Base-by-base conservation (phyloP, 1,284 basidiomycete species). In the Amylostereum chailletii region DNA sequence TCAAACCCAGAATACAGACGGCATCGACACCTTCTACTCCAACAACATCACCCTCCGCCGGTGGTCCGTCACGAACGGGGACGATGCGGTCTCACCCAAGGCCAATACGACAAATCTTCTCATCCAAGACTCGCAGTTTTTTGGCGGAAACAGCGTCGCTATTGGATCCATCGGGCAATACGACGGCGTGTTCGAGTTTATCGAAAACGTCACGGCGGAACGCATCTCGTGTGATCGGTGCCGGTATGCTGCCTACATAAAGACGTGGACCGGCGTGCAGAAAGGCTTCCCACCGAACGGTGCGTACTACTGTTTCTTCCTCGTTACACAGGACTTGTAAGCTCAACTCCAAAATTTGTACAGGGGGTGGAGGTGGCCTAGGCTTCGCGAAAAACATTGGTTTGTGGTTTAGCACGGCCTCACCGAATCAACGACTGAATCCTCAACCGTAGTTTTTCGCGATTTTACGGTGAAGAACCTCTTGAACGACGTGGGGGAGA, bases 51-150 rank as follows among this genome's bases (percentile, higher is more conserved):
- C 58, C n/a, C 62, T 67, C 51, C 53, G 57, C 33, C 57, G 61
- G 38, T 66, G 62, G 64, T 60, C 62, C 19, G 56, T 67, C 32
- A 58, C 57, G 38, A 59, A 59, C 41, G 64, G 63, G 2, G 65
- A 65, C 45, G 65, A 65, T 45, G 56, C 55, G 34, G 63, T 66
- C 40, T 57, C 64, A 1, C 53, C 61, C 10, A 67, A 68, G 49
- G 65, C 64, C n/a, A 67, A 67, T 48, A 64, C 64, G 3, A 63
- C 64, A 7, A 66, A 67, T 47, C 65, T 67, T 11, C 52, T 67
- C 45, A 63, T 68, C 11, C 59, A 65, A 45, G 61, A 68, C 48
- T 63, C 59, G 27, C 52, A 55, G 1, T 65, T 68, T 43, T 57
- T 62, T 46, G 56, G 57, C 26, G 64, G 64, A 2, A 55, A 59